Conservation (phyloP, 257 asterid species). For the Rubia yunnanensis region DNA sequence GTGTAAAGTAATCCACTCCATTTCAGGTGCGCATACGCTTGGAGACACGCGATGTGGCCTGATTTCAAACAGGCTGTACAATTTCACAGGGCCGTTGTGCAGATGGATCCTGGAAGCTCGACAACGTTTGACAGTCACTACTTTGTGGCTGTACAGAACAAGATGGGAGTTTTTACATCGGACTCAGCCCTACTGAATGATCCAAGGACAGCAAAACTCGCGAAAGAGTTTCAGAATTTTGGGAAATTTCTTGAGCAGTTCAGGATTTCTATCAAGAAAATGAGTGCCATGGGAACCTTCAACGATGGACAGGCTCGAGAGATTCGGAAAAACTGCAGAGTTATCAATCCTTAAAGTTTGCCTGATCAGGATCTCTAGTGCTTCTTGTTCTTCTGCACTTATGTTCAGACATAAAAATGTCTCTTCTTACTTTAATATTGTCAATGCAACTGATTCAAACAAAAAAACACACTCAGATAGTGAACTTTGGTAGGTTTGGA, state of each 20-base stretch:
- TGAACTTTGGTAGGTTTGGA: no score
- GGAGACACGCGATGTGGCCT: constrained; percentile 21
- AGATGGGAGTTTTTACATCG: constrained; percentile 37
- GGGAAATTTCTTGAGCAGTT: constrained; percentile 22
- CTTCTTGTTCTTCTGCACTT: not conserved
- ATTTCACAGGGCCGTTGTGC: constrained; percentile 25
- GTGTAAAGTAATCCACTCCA: not conserved
- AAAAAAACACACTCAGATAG: no score
- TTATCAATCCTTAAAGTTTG: constrained; percentile 3
- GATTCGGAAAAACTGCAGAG: constrained; percentile 36
- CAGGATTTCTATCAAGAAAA: constrained; percentile 38
- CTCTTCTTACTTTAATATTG: no score
- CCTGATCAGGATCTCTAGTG: not conserved
- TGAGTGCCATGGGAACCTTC: constrained; percentile 44
- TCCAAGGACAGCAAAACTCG: constrained; percentile 16
- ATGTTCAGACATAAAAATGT: no score
- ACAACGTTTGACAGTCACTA: constrained; percentile 30
- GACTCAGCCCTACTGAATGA: constrained; percentile 45
- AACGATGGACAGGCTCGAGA: constrained; percentile 30
- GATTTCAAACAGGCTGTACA: constrained; percentile 20
- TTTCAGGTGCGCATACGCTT: constrained; percentile 28
- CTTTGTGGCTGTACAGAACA: constrained; percentile 21
- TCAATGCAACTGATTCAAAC: no score
- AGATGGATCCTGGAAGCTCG: constrained; percentile 45
- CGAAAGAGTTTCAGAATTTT: constrained; percentile 10